phyloP scores from a whole-genome alignment of 345 rosid genomes.

The sweet orange (Citrus sinensis) region DNA sequence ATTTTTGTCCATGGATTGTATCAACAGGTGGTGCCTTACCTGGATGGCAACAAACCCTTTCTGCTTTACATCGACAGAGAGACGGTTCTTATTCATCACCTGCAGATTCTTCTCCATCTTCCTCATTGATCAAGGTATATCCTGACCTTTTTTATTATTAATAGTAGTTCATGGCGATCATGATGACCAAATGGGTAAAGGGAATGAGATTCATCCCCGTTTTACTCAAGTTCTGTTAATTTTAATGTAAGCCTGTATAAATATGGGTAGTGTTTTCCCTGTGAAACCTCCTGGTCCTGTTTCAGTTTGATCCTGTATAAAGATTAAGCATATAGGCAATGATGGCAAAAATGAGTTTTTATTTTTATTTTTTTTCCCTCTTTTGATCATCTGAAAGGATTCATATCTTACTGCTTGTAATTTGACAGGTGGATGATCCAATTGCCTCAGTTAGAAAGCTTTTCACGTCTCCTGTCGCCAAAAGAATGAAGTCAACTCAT shows the following conservation, averaged over 20 bases:
- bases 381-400: background rate
- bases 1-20: slow-evolving; percentile 94
- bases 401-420: background rate
- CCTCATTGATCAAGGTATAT: slow-evolving; percentile 61
- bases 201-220: background rate
- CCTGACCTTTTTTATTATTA: background rate
- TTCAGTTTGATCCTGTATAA: background rate
- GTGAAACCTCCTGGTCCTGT: background rate
- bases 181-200: background rate
- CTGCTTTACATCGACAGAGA: slow-evolving; percentile 57
- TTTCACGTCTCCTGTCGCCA: slow-evolving; percentile 54
- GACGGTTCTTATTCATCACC: slow-evolving; percentile 42
- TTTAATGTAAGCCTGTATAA: background rate
- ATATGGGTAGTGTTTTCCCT: background rate
- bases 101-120: slow-evolving; percentile 31
- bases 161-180: background rate
- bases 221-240: background rate
- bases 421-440: slow-evolving; percentile 72
- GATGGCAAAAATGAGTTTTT: background rate
- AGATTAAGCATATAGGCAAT: background rate
- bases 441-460: slow-evolving; percentile 67
- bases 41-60: slow-evolving; percentile 83
- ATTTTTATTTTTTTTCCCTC: background rate
- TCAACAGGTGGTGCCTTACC: slow-evolving; percentile 50
- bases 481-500: slow-evolving; percentile 38